phyloP scores from a whole-genome alignment of 352 stramenopile species.

The Phytopythium kandeliae region DNA sequence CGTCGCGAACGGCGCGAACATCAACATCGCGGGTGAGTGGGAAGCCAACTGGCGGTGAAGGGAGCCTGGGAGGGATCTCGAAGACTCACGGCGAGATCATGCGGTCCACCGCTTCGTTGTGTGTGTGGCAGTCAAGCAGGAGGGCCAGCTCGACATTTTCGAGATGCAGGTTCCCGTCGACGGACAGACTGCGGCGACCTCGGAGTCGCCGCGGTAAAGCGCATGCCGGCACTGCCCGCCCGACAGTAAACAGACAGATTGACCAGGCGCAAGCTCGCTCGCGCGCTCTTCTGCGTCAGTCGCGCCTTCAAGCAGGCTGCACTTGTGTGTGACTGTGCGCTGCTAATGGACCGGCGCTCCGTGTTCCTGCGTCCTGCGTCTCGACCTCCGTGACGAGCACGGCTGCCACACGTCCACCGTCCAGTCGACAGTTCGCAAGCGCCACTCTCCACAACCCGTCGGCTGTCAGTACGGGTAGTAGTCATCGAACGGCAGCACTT shows the following conservation, averaged over 20 bases:
- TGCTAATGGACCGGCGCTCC: not conserved
- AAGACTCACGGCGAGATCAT: not conserved
- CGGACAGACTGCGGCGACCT: constrained; percentile 18
- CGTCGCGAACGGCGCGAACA: constrained; percentile 80
- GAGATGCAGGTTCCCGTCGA: constrained; percentile 89
- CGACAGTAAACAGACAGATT: constrained; percentile 1
- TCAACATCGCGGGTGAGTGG: constrained; percentile 79
- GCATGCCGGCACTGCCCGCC: not conserved
- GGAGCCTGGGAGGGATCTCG: no score
- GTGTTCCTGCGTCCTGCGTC: not conserved
- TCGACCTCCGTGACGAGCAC: not conserved
- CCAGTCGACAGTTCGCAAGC: not conserved
- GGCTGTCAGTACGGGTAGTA: constrained; percentile 74
- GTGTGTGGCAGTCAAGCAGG: constrained; percentile 63
- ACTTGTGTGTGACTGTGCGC: not conserved
- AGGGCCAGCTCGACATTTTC: constrained; percentile 86
- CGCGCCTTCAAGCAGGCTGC: not conserved
- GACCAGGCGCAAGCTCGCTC: not conserved
- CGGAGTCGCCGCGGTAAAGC: constrained; percentile 11
- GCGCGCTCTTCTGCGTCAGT: not conserved
- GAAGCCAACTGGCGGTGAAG: no score
- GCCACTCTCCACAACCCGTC: not conserved
- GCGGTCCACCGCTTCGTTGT: no score
- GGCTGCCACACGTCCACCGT: not conserved
- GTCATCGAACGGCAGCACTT: constrained; percentile 79